Base-by-base conservation (phyloP, 345 rosid species). In the Clausena lansium region DNA sequence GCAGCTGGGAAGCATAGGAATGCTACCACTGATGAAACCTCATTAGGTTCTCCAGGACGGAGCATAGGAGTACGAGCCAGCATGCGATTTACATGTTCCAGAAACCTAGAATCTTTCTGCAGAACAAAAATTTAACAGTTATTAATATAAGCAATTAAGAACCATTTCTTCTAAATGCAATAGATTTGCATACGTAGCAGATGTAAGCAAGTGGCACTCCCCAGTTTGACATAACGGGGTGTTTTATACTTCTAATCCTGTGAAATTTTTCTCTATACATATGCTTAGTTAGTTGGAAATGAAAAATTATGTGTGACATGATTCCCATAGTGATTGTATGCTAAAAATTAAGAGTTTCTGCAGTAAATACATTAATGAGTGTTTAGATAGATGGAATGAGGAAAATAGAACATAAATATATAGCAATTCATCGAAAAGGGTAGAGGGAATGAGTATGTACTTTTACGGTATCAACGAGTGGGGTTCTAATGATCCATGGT, bases 1-100 rank as follows among this genome's bases (percentile, higher is more conserved):
- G 91, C 88, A 13, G 88, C 86, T 1, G 88, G 87, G 1, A 88
- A 77, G 81, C 89, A 85, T 52, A 88, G 88, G 74, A 83, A 88
- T 25, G 83, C 86, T 14, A 82, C 89, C 71, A 82, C 47, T 6
- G 87, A 50, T 25, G 73, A 70, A 28, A 70, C 73, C 25, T 70
- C 73, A 2, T 74, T 14, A 5, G 69, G 27, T 32, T 61, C n/a
- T 41, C 69, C 77, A 2, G 58, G 39, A 5, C 60, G 68, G 19
- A 57, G 68, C 3, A 84, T 79, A 1, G 91, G 89, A 52, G 87
- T 86, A 65, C 83, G 77, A 0, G 70, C n/a, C 3, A 67, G 11
- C 15, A 72, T 2, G 2, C 64, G 64, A 22, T 9, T 72, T 57
- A 9, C 1, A 11, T 5, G 6, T 13, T 24, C 30, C 36, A 14